These are phyloP conservation scores for Tolypocladium paradoxum DNA, from an alignment of 2,329 filamentous ascomycete species.

Conservation along the genomic window DNA sequence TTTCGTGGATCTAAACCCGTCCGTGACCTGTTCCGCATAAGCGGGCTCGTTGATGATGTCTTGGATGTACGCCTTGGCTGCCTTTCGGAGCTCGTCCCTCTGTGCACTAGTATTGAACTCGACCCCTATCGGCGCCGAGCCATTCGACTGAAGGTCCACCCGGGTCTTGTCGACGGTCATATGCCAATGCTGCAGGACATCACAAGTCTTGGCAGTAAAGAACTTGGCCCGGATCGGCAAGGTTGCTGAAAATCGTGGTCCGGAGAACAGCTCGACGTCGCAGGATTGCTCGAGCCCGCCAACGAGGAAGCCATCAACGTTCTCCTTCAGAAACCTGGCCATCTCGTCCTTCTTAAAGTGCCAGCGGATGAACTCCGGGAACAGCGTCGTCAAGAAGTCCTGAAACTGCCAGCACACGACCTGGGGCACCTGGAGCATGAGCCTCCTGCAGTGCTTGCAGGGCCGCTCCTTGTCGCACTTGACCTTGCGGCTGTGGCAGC, in stretches of 20 bases:
- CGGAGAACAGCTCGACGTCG: constrained; percentile 37
- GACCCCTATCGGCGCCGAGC: constrained; percentile 39
- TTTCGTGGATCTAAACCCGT: constrained; percentile 30
- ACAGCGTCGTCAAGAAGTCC: constrained; percentile 41
- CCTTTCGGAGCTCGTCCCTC: constrained; percentile 34
- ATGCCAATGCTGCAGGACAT: constrained; percentile 42
- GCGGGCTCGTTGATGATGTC: constrained; percentile 34
- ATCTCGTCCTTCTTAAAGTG: constrained; percentile 43
- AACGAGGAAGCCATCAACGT: constrained; percentile 33
- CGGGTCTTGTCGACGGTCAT: constrained; percentile 24
- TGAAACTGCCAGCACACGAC: constrained; percentile 49
- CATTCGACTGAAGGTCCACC: constrained; percentile 29
- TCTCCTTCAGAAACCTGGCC: constrained; percentile 34
- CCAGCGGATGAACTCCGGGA: constrained; percentile 38
- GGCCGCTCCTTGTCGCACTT: constrained; percentile 45
- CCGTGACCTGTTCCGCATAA: constrained; percentile 41
- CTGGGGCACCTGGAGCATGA: constrained; percentile 37
- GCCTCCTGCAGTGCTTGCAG: constrained; percentile 45
- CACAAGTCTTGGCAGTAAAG: constrained; percentile 36
- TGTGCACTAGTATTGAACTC: constrained; percentile 30
- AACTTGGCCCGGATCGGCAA: constrained; percentile 39
- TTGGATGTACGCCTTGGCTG: constrained; percentile 37
- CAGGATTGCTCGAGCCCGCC: constrained; percentile 29
- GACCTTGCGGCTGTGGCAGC: constrained; percentile 48
- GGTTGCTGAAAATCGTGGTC: constrained; percentile 29